phyloP scores from a whole-genome alignment of 352 stramenopile genomes.

The Globisporangium yorkense region DNA sequence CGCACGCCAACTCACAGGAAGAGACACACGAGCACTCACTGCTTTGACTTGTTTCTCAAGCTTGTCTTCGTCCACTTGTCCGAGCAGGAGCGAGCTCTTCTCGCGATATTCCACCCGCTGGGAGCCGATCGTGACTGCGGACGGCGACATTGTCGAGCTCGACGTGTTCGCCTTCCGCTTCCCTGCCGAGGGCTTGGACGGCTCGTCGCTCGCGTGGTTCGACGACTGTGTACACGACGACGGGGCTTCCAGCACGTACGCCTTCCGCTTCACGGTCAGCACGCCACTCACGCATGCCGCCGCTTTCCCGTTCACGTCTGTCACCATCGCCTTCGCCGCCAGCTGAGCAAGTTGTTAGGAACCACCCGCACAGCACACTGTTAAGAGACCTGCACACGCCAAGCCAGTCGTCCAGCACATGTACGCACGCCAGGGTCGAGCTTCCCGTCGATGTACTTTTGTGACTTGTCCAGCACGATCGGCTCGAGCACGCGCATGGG shows the following conservation, averaged over 20 bases:
- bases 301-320: constrained; percentile 66
- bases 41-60: constrained; percentile 71
- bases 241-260: constrained; percentile 47
- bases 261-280: constrained; percentile 47
- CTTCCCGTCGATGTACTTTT: constrained; percentile 82
- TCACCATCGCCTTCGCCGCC: constrained; percentile 48
- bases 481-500: constrained; percentile 68
- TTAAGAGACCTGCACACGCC: background rate
- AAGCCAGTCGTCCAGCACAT: background rate
- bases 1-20: no score
- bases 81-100: constrained; percentile 49
- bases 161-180: constrained; percentile 13
- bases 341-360: constrained; percentile 20
- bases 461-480: constrained; percentile 58
- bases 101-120: constrained; percentile 59
- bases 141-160: constrained; percentile 2
- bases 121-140: background rate
- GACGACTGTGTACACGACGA: no score
- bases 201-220: background rate
- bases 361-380: background rate
- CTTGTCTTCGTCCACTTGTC: constrained; percentile 75
- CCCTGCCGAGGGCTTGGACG: background rate
- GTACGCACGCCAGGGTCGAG: constrained; percentile 54
- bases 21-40: constrained; percentile 18
- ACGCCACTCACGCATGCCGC: constrained; percentile 52